Percentiles rank a stretch among this genome's conserved stretches.
Evolutionary conservation across 164 flowering plant species (phyloP).

Genomic region (Liquidambar formosana): DNA sequence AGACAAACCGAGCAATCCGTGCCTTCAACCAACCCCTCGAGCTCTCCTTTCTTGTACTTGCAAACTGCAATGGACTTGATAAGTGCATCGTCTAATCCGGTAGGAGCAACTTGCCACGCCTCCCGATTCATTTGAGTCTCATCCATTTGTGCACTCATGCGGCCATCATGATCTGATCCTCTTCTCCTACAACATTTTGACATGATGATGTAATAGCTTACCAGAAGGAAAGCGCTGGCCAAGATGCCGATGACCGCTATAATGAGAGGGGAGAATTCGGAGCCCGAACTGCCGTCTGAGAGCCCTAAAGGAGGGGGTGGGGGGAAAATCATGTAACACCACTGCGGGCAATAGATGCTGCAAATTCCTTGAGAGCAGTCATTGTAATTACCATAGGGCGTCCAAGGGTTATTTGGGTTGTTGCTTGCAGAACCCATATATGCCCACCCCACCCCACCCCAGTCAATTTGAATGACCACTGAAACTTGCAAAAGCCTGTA

Average conservation of each 20-base stretch:
- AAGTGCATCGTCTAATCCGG: conserved; percentile 25
- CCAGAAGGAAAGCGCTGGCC: conserved; percentile 64
- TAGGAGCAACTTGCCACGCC: background rate
- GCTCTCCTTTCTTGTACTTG: conserved; percentile 36
- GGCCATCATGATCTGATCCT: background rate
- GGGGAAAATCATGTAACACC: conserved; percentile 72
- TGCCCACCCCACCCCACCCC: too few species aligned
- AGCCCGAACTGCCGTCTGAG: conserved; percentile 23
- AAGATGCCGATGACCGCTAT: conserved; percentile 72
- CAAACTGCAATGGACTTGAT: conserved; percentile 34
- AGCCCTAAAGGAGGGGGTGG: conserved; percentile 73
- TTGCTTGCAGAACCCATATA: conserved; percentile 55
- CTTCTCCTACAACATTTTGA: conserved; percentile 52
- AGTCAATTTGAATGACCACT: too few species aligned
- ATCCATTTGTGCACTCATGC: background rate
- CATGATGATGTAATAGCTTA: conserved; percentile 58
- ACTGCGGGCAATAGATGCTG: conserved; percentile 71
- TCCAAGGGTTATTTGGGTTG: conserved; percentile 50
- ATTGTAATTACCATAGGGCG: conserved; percentile 43
- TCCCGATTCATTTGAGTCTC: background rate
- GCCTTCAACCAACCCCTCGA: conserved; percentile 38
- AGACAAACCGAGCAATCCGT: conserved; percentile 52
- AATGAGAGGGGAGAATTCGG: conserved; percentile 66
- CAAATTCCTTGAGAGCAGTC: conserved; percentile 77
- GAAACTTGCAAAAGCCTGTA: background rate